Percentiles rank a stretch among this genome's conserved stretches.
Conservation (phyloP, 148 eudicot species). For the Nepenthes gracilis region DNA sequence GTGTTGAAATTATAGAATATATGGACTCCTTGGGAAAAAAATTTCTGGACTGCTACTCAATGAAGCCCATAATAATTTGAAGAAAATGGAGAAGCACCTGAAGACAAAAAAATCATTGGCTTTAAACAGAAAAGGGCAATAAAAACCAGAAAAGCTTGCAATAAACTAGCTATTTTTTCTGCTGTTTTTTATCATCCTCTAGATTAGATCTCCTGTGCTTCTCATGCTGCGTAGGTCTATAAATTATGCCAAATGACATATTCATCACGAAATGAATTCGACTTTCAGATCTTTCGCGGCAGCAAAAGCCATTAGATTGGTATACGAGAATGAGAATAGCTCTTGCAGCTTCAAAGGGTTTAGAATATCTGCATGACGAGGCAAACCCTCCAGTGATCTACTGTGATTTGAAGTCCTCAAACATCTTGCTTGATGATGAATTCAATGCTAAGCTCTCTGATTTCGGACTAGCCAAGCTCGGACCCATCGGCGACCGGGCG, state of each 20-base stretch:
- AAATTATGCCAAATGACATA: not conserved
- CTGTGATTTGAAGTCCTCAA: conserved; percentile 42
- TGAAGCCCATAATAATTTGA: too few relatives aligned
- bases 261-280: conserved; percentile 2
- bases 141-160: too few relatives aligned
- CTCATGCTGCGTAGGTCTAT: not conserved
- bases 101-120: too few relatives aligned
- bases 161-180: too few relatives aligned
- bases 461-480: conserved; percentile 50
- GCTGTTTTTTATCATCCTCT: too few relatives aligned
- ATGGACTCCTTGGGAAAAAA: too few relatives aligned
- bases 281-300: conserved; percentile 21
- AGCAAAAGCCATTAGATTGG: conserved; percentile 36
- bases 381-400: conserved; percentile 42
- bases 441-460: conserved; percentile 44
- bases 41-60: too few relatives aligned
- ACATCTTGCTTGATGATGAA: conserved; percentile 34
- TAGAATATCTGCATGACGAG: conserved; percentile 41
- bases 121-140: too few relatives aligned
- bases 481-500: conserved; percentile 29
- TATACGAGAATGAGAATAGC: conserved; percentile 39
- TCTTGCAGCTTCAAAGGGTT: conserved; percentile 38
- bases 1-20: too few relatives aligned
- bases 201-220: not conserved
- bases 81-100: too few relatives aligned